Base-by-base conservation (phyloP, 2,329 filamentous ascomycete species). In the Aureobasidium sp. region DNA sequence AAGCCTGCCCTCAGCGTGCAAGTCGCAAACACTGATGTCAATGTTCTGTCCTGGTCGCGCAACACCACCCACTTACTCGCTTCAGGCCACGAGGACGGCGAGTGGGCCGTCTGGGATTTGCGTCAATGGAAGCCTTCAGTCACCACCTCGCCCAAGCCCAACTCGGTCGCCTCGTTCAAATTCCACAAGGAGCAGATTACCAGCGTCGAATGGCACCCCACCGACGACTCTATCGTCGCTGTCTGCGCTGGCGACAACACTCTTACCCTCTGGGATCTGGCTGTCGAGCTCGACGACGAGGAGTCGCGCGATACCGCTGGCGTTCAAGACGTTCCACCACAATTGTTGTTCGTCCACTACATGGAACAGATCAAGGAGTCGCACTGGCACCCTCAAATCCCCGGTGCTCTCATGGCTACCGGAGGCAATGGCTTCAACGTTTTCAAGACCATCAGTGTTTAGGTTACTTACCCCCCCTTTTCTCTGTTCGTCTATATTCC, bases 141-240 rank as follows among this genome's bases (percentile, higher is more conserved):
- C 73, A 42, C 54, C 36, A 64, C 67, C 4, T 67, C 67, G 83
- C 81, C 63, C 32, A 77, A 73, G 49, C 87, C 89, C 6, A 86
- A 86, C 51, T 89, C 94, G 1, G 89, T 97, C n/a, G 94, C 94
- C 3, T 89, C 88, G 68, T 99, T 97, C 77, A 82, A 86, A 70
- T 97, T 96, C 80, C 92, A 99, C 81, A 93, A 91, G 75, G 91
- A 97, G 75, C 94, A 96, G 68, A 91, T 99, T 69, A 99, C 94
- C 7, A 91, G 88, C 67, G 84, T 99, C 42, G 92, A 97, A 78
- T 99, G 94, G 93, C 93, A 97, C 75, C 93, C 94, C 2, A 93
- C 90, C 1, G 94, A 99, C 71, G 93, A 99, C 79, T 95, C 89
- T 73, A 95, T 97, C 70, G 85, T 99, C 16, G 89, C 91, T 3